A percentile compares a stretch with the other conserved stretches of the same genome.
Conservation (phyloP, 495 filamentous ascomycete genomes). For the Hypoxylon intermedium region DNA sequence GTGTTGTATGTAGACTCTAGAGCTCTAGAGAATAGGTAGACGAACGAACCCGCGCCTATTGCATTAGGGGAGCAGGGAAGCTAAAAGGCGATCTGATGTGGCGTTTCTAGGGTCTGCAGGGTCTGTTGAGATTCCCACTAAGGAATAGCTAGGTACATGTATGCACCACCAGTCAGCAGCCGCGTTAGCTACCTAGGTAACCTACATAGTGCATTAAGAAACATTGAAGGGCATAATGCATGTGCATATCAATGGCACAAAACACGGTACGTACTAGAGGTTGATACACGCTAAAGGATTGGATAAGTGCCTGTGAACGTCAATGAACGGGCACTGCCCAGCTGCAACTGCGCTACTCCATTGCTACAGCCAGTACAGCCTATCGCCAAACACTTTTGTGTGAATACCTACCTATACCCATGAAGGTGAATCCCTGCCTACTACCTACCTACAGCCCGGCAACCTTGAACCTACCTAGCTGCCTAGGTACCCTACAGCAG, state of each 20-base stretch:
- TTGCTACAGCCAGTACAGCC: slow-evolving; percentile 3
- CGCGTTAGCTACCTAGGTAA: slow-evolving; percentile 14
- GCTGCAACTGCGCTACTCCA: background rate
- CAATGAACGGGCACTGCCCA: slow-evolving; percentile 2
- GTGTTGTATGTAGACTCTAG: too few relatives aligned
- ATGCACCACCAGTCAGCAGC: slow-evolving; percentile 20
- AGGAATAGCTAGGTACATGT: too few relatives aligned
- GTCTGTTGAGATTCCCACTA: slow-evolving; percentile 2
- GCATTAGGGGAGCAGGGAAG: slow-evolving; percentile 19
- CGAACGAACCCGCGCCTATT: slow-evolving; percentile 2
- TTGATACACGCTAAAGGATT: slow-evolving; percentile 25
- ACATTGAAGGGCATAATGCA: background rate
- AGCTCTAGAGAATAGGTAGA: background rate
- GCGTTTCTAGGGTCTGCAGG: slow-evolving; percentile 3
- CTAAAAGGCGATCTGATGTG: slow-evolving; percentile 16
- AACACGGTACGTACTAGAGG: slow-evolving; percentile 13
- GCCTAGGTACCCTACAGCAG: too few relatives aligned
- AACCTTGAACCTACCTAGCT: slow-evolving; percentile 1
- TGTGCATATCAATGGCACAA: slow-evolving; percentile 1
- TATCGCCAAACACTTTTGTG: slow-evolving; percentile 26
- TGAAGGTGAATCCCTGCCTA: slow-evolving; percentile 3
- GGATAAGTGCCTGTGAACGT: slow-evolving; percentile 26
- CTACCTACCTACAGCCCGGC: background rate
- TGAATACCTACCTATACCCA: too few relatives aligned
- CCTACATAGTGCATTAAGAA: slow-evolving; percentile 14